These are phyloP conservation scores for Hippophae gyantsensis DNA, from an alignment of 306 rosid genomes.

Conservation along the genomic window DNA sequence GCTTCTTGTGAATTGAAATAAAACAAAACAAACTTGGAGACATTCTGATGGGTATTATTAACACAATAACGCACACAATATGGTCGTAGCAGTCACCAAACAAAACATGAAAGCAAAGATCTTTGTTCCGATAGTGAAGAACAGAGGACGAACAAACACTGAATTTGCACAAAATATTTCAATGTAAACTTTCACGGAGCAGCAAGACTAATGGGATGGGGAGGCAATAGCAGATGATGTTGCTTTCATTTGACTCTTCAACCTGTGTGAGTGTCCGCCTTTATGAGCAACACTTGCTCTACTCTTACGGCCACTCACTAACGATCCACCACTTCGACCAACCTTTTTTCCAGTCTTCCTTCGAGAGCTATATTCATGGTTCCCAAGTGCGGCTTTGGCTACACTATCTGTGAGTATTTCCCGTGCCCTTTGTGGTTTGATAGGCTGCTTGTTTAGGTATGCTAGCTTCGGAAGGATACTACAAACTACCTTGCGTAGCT, in stretches of 20 bases:
- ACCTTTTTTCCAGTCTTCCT: constrained; percentile 41
- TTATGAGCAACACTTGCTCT: constrained; percentile 34
- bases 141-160: neutral
- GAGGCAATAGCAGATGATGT: constrained; percentile 20
- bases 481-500: constrained; percentile 51
- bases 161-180: neutral
- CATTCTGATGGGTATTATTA: too few relatives aligned
- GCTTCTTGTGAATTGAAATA: too few relatives aligned
- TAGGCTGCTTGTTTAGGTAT: constrained; percentile 68
- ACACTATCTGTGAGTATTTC: constrained; percentile 50
- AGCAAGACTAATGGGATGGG: constrained; percentile 20
- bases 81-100: too few relatives aligned
- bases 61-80: too few relatives aligned
- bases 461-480: constrained; percentile 69
- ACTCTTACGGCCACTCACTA: constrained; percentile 40
- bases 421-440: constrained; percentile 55
- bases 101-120: too few relatives aligned
- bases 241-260: constrained; percentile 21
- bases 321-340: constrained; percentile 31
- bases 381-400: constrained; percentile 80
- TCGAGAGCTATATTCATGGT: constrained; percentile 29
- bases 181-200: neutral
- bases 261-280: constrained; percentile 28
- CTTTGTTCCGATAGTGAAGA: neutral
- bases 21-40: too few relatives aligned